phyloP scores from a whole-genome alignment of 2,329 filamentous ascomycete species.

The Botrytis deweyae region DNA sequence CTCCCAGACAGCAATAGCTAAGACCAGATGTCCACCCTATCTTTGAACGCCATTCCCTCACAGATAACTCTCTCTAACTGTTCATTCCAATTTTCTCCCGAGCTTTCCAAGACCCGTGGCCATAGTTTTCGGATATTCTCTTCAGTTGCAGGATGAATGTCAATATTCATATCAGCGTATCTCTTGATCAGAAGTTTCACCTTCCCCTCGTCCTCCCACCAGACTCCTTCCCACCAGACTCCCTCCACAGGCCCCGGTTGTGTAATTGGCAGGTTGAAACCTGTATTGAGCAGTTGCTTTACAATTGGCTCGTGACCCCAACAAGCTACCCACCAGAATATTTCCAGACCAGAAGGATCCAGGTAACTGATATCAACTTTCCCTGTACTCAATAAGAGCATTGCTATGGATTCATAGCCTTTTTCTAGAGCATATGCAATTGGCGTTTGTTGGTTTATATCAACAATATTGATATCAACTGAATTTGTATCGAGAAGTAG shows the following conservation, averaged over 20 bases:
- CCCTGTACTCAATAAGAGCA: too few species aligned
- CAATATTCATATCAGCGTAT: background rate
- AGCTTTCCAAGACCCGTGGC: background rate
- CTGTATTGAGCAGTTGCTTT: background rate
- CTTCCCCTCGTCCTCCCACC: background rate
- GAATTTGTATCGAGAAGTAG: background rate
- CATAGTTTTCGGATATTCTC: background rate
- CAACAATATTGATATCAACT: too few species aligned
- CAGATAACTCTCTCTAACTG: fast-evolving
- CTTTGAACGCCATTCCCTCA: background rate
- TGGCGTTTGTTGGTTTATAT: fast-evolving
- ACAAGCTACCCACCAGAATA: background rate
- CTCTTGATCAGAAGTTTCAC: background rate
- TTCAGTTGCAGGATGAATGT: background rate
- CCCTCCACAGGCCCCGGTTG: too few species aligned
- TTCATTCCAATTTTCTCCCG: too few species aligned
- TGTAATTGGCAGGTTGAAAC: too few species aligned
- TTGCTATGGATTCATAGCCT: too few species aligned
- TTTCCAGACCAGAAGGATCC: too few species aligned
- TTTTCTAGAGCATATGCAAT: too few species aligned
- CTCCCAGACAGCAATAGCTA: too few species aligned
- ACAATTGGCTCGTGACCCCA: background rate
- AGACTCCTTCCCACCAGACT: too few species aligned
- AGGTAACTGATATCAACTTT: too few species aligned
- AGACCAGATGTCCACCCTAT: fast-evolving